phyloP scores from a whole-genome alignment of 1,284 basidiomycete species.

The Ganoderma lingzhi region DNA sequence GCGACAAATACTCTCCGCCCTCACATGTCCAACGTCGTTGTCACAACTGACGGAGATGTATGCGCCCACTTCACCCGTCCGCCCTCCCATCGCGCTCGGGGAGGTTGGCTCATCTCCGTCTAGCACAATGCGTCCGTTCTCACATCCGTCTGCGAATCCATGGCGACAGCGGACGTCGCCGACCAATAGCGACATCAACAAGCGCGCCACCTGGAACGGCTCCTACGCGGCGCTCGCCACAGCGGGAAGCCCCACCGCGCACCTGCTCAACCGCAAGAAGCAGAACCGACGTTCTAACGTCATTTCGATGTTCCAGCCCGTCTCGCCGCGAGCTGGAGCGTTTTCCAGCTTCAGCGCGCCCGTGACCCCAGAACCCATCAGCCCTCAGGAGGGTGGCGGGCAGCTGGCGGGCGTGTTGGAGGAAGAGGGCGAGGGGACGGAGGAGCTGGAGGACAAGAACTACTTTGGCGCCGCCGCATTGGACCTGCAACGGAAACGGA shows the following conservation, averaged over 20 bases:
- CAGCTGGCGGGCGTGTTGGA: slow-evolving; percentile 33
- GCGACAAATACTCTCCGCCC: slow-evolving; percentile 75
- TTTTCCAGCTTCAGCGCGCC: slow-evolving; percentile 53
- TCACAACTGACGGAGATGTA: slow-evolving; percentile 85
- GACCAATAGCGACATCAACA: slow-evolving; percentile 43
- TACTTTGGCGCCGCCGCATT: slow-evolving; percentile 69
- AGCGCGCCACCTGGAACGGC: slow-evolving; percentile 80
- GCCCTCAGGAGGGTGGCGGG: slow-evolving; percentile 14
- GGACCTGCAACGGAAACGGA: slow-evolving; percentile 61
- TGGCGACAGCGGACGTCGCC: slow-evolving; percentile 38
- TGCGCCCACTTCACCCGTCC: slow-evolving; percentile 73
- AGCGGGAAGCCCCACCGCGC: slow-evolving; percentile 51
- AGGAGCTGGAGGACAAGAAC: slow-evolving; percentile 39
- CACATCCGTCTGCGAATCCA: slow-evolving; percentile 44
- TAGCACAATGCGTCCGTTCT: slow-evolving; percentile 46
- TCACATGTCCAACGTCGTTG: slow-evolving; percentile 72
- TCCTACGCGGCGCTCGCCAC: slow-evolving; percentile 59
- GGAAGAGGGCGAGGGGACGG: slow-evolving; percentile 51
- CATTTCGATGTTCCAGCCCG: slow-evolving; percentile 50
- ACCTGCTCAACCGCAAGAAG: slow-evolving; percentile 50
- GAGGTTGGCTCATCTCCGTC: slow-evolving; percentile 52
- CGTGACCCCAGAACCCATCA: slow-evolving; percentile 48
- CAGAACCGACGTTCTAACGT: slow-evolving; percentile 65
- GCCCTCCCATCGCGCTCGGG: slow-evolving; percentile 45
- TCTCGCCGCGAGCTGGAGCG: slow-evolving; percentile 28